phyloP scores from a whole-genome alignment of 495 filamentous ascomycete genomes.

The Cercophora sp. region DNA sequence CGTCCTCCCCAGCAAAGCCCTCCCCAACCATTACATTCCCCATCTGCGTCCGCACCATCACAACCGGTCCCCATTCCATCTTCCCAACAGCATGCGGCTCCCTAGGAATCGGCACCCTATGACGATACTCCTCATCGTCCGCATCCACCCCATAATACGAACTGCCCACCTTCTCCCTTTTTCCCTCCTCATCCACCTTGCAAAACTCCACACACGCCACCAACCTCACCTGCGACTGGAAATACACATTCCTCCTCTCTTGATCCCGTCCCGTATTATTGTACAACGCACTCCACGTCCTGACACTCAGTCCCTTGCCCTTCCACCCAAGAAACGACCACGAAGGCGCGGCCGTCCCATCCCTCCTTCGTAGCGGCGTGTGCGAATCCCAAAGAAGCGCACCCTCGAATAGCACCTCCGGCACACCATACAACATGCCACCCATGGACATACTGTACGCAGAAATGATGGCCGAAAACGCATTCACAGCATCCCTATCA shows the following conservation, averaged over 20 bases:
- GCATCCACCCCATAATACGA: not conserved
- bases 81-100: too few relatives aligned
- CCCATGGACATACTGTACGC: not conserved
- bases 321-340: not conserved
- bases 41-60: not conserved
- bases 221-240: not conserved
- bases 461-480: not conserved
- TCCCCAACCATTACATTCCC: not conserved
- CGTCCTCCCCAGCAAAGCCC: not conserved
- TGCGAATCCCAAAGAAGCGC: not conserved
- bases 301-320: not conserved
- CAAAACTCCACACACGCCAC: not conserved
- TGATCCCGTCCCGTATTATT: not conserved
- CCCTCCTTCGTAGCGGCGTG: not conserved
- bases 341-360: not conserved
- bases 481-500: not conserved
- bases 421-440: not conserved
- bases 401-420: not conserved
- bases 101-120: too few relatives aligned
- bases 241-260: not conserved
- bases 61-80: too few relatives aligned
- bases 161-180: not conserved
- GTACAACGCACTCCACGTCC: not conserved
- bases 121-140: not conserved
- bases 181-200: not conserved